Percentiles rank a stretch among this genome's conserved stretches.
phyloP scores from a whole-genome alignment of 2,329 filamentous ascomycete species.

The Thielaviopsis musarum region DNA sequence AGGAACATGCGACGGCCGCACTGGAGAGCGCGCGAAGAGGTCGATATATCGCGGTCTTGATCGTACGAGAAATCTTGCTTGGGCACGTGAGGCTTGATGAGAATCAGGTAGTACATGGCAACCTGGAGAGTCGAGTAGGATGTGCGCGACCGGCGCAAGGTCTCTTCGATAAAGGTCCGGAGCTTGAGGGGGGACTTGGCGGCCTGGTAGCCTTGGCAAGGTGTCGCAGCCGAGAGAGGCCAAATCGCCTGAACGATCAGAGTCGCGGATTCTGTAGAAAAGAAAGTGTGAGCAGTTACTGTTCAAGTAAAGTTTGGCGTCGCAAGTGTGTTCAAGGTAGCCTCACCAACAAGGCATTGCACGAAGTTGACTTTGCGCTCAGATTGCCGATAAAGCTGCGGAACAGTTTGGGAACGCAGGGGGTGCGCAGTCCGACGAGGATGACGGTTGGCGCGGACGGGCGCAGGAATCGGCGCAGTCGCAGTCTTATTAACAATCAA shows the following conservation, averaged over 20 bases:
- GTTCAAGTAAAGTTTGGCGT: not conserved
- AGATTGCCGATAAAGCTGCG: constrained; percentile 65
- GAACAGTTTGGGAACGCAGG: constrained; percentile 33
- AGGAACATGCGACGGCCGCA: constrained; percentile 97
- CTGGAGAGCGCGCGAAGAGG: constrained; percentile 64
- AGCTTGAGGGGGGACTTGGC: constrained; percentile 70
- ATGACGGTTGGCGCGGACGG: constrained; percentile 43
- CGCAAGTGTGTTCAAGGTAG: constrained; percentile 16
- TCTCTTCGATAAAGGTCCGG: constrained; percentile 95
- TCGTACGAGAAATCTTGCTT: constrained; percentile 58
- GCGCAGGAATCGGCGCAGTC: constrained; percentile 26
- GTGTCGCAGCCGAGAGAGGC: constrained; percentile 63
- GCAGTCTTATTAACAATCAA: constrained; percentile 17
- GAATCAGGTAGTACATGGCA: constrained; percentile 84
- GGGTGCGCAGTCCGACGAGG: constrained; percentile 36
- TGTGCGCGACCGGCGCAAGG: constrained; percentile 79
- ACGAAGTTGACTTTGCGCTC: constrained; percentile 93
- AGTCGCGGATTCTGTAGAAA: constrained; percentile 68
- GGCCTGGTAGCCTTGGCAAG: constrained; percentile 55
- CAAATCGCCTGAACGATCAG: constrained; percentile 96
- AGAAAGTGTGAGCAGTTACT: not conserved
- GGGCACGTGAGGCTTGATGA: constrained; percentile 83
- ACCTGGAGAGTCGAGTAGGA: constrained; percentile 97
- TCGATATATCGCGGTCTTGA: constrained; percentile 61
- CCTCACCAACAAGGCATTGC: constrained; percentile 94